Base-by-base conservation (phyloP, 495 filamentous ascomycete genomes). In the Polyplosphaeria fusca region DNA sequence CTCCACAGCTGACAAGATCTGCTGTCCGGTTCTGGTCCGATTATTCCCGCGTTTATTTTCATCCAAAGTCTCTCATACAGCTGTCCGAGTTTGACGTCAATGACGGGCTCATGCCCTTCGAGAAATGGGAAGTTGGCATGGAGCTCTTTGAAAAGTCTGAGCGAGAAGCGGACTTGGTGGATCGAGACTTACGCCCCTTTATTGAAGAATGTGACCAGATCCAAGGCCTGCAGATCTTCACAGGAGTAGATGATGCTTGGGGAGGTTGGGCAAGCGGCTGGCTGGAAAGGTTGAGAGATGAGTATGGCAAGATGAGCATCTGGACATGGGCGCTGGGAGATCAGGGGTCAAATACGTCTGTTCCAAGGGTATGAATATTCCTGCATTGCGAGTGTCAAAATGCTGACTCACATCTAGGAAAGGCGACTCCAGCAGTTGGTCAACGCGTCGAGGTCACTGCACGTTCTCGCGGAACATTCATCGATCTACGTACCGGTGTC, bases 21-120 rank as follows among this genome's bases (percentile, higher is more conserved):
- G 79, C 83, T 2, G 86, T 97, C 18, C 85, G 88, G 26, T 97
- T 89, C 74, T 98, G 94, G 91, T 95, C 90, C 13, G 93, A 98
- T 71, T 97, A 88, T 71, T 91, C 87, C 59, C 82, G 89, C 24
- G 77, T 95, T 13, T 97, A 84, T 72, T 97, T 89, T 68, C 91
- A 99, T 67, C 93, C 93, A 2, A 83, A 84, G 35, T 96, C 91
- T 3, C 80, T 95, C 32, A 77, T 95, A 5, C 64, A 61, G 22
- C 56, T 67, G 11, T 86, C 86, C 63, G 89, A 95, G 59, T 93
- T 88, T 67, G 88, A 92, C 63, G 71, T 95, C 25, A 81, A 84
- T 66, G 89, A 87, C 1, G 75, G 75, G 9, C 71, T 89, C 12
- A 84, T 85, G 79, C 88, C 91, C 0, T 95, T 96, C 55, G 91